These are phyloP conservation scores for Pythium pyrilobum DNA, from an alignment of 352 stramenopile genomes.

Conservation along the genomic window DNA sequence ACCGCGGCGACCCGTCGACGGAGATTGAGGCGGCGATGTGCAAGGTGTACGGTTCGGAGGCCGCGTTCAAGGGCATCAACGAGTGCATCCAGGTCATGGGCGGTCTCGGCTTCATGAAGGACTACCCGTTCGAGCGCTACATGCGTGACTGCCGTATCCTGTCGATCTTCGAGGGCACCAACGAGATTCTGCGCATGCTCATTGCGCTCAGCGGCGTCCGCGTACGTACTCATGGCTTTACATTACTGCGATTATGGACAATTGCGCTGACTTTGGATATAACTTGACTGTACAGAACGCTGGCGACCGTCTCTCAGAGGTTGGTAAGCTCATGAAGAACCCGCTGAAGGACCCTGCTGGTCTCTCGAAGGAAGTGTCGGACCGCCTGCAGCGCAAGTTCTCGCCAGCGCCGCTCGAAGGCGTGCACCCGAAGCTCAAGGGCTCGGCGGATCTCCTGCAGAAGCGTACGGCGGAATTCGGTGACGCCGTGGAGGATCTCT, in stretches of 20 bases:
- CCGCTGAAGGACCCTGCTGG: slow-evolving; percentile 68
- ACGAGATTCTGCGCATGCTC: slow-evolving; percentile 90
- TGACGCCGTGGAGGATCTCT: slow-evolving; percentile 64
- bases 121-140: slow-evolving; percentile 89
- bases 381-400: slow-evolving; percentile 81
- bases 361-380: slow-evolving; percentile 66
- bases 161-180: slow-evolving; percentile 91
- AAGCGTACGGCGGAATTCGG: slow-evolving; percentile 73
- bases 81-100: slow-evolving; percentile 88
- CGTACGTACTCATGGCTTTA: slow-evolving; percentile 29
- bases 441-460: slow-evolving; percentile 48
- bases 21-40: slow-evolving; percentile 87
- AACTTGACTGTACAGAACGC: slow-evolving; percentile 35
- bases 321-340: slow-evolving; percentile 80
- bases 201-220: slow-evolving; percentile 84
- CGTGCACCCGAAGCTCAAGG: slow-evolving; percentile 64
- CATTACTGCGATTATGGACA: background rate
- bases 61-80: slow-evolving; percentile 80
- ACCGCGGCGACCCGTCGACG: slow-evolving; percentile 76
- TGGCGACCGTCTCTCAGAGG: slow-evolving; percentile 66
- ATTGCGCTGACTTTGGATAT: background rate
- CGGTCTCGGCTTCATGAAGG: slow-evolving; percentile 89
- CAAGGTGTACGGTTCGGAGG: slow-evolving; percentile 87
- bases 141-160: slow-evolving; percentile 90
- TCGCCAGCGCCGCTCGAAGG: slow-evolving; percentile 60